Conservation (phyloP, 495 filamentous ascomycete genomes). For the Annulohypoxylon moriforme region DNA sequence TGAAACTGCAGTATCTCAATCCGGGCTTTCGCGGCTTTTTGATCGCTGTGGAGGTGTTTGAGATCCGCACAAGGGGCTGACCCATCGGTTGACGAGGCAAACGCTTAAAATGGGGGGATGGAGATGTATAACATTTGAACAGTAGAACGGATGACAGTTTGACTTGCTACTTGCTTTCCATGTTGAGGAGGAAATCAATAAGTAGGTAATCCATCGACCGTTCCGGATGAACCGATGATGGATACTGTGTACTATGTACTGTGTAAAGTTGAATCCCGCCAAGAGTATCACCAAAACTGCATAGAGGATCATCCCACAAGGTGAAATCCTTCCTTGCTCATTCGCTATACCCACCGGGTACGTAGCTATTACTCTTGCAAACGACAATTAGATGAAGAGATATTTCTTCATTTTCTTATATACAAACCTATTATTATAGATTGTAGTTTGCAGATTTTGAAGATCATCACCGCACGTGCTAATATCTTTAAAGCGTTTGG, state of each 20-base stretch:
- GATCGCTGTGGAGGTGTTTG: slow-evolving; percentile 21
- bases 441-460: neutral
- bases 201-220: slow-evolving; percentile 6
- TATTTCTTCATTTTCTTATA: neutral
- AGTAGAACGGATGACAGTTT: slow-evolving; percentile 7
- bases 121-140: neutral
- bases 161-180: slow-evolving; percentile 5
- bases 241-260: neutral
- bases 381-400: neutral
- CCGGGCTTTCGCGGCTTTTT: slow-evolving; percentile 20
- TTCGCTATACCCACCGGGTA: neutral
- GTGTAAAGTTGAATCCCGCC: neutral
- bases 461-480: slow-evolving; percentile 3
- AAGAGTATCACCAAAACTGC: slow-evolving; percentile 1
- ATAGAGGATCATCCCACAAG: neutral
- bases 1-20: slow-evolving; percentile 34
- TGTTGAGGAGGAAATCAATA: slow-evolving; percentile 4
- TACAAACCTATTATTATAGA: neutral
- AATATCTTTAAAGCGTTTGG: too few relatives aligned
- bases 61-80: slow-evolving; percentile 22
- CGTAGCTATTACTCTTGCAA: too few relatives aligned
- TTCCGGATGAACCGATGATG: slow-evolving; percentile 1
- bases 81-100: slow-evolving; percentile 6
- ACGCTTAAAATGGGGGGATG: neutral
- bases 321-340: neutral